Conservation (phyloP, 2,329 filamentous ascomycete species). For the Penicillium brasilianum region DNA sequence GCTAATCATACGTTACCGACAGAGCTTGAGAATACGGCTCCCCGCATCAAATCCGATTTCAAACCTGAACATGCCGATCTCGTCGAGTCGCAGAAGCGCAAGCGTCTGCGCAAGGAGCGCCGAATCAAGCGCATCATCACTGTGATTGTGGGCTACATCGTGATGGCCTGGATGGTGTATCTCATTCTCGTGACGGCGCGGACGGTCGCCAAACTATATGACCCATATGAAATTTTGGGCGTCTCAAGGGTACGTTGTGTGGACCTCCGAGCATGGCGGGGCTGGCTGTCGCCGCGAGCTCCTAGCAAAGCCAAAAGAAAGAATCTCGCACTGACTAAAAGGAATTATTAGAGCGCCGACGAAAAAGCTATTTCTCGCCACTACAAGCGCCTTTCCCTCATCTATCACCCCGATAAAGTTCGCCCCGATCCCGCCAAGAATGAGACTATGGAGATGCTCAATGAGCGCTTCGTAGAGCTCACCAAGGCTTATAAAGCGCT, state of each 20-base stretch:
- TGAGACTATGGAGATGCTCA: constrained; percentile 82
- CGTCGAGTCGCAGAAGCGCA: constrained; percentile 79
- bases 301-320: neutral
- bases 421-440: constrained; percentile 84
- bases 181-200: constrained; percentile 80
- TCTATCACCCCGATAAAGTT: constrained; percentile 91
- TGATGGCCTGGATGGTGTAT: constrained; percentile 91
- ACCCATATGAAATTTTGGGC: constrained; percentile 93
- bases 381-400: constrained; percentile 84
- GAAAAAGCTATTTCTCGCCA: constrained; percentile 92
- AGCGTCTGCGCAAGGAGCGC: constrained; percentile 88
- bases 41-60: constrained; percentile 81
- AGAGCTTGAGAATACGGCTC: constrained; percentile 78
- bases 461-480: constrained; percentile 88
- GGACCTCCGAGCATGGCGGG: neutral
- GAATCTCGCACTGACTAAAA: neutral
- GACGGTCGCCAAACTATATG: constrained; percentile 80
- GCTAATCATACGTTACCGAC: constrained; percentile 13
- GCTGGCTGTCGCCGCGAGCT: neutral
- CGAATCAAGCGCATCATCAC: constrained; percentile 82
- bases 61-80: constrained; percentile 81
- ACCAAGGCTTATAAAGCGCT: constrained; percentile 98
- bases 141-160: constrained; percentile 75
- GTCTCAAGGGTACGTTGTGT: constrained; percentile 70
- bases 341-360: constrained; percentile 72